Evolutionary conservation across 2,329 filamentous ascomycete genomes (phyloP).

Genomic region (Akanthomyces uredinophilus): DNA sequence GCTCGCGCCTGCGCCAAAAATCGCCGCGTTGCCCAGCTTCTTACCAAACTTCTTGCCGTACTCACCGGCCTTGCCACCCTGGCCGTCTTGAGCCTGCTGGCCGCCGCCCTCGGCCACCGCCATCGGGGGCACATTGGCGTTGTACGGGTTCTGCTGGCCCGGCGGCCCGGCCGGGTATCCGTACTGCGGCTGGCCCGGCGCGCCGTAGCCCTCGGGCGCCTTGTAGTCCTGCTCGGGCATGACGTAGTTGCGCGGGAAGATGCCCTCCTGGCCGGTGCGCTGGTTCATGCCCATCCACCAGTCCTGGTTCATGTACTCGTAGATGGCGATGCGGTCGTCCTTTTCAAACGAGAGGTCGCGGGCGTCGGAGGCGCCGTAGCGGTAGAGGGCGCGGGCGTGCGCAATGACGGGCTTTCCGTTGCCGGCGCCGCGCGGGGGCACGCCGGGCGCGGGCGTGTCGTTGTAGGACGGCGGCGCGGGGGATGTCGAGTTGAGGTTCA

Average conservation of each 20-base stretch:
- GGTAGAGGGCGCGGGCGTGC: constrained; percentile 76
- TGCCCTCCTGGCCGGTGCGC: constrained; percentile 78
- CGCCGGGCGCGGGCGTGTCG: constrained; percentile 40
- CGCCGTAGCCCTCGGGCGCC: constrained; percentile 31
- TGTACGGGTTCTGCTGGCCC: constrained; percentile 56
- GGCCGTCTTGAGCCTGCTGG: background rate
- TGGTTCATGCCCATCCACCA: constrained; percentile 93
- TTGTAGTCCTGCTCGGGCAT: constrained; percentile 60
- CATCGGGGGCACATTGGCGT: constrained; percentile 66
- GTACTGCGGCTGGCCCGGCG: constrained; percentile 32
- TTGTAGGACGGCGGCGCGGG: constrained; percentile 49
- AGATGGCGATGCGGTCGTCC: constrained; percentile 74
- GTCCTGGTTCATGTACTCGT: constrained; percentile 92
- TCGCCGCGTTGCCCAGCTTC: constrained; percentile 75
- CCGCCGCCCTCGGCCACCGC: constrained; percentile 58
- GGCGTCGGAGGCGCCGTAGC: constrained; percentile 71
- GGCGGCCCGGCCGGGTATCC: constrained; percentile 39
- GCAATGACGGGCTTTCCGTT: constrained; percentile 56
- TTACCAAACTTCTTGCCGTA: constrained; percentile 94
- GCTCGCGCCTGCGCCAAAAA: constrained; percentile 89
- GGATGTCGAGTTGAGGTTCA: constrained; percentile 29
- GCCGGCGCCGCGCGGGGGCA: constrained; percentile 30
- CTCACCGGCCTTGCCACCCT: constrained; percentile 59
- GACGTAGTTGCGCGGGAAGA: constrained; percentile 93
- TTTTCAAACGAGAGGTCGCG: constrained; percentile 78